phyloP scores from a whole-genome alignment of 768 basidiomycete species.

The Leucocoprinus sp. region DNA sequence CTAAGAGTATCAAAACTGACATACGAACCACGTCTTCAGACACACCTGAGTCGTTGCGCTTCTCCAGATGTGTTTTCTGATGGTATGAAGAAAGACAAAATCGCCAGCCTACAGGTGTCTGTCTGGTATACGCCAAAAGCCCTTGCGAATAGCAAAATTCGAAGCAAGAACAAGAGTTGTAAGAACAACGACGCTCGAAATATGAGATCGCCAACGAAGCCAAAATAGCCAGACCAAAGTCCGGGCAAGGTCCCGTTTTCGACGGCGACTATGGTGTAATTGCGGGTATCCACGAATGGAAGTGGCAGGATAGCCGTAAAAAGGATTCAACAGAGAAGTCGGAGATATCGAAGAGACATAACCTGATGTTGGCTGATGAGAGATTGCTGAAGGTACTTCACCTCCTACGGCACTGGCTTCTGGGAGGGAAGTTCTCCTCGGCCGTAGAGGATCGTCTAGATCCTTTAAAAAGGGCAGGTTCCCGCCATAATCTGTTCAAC shows the following conservation, averaged over 20 bases:
- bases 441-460: conserved; percentile 42
- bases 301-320: conserved; percentile 61
- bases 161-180: conserved; percentile 21
- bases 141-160: conserved; percentile 18
- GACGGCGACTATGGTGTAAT: conserved; percentile 53
- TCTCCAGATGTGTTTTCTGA: background rate
- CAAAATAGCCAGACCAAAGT: conserved; percentile 61
- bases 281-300: conserved; percentile 24
- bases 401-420: conserved; percentile 10
- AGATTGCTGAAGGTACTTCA: conserved; percentile 8
- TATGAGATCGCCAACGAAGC: conserved; percentile 49
- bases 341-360: conserved; percentile 34
- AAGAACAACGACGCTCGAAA: conserved; percentile 28
- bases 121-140: conserved; percentile 16
- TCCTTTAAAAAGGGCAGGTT: conserved; percentile 40
- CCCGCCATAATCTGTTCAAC: conserved; percentile 61
- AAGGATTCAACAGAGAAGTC: conserved; percentile 60
- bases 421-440: conserved; percentile 12
- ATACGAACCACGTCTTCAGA: no score
- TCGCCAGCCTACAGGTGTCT: conserved; percentile 5
- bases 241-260: conserved; percentile 57
- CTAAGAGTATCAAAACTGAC: no score
- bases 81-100: conserved; percentile 1
- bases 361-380: conserved; percentile 15
- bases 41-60: background rate